These are phyloP conservation scores for Vaccinium darrowii DNA, from an alignment of 148 eudicot species.

Conservation along the genomic window DNA sequence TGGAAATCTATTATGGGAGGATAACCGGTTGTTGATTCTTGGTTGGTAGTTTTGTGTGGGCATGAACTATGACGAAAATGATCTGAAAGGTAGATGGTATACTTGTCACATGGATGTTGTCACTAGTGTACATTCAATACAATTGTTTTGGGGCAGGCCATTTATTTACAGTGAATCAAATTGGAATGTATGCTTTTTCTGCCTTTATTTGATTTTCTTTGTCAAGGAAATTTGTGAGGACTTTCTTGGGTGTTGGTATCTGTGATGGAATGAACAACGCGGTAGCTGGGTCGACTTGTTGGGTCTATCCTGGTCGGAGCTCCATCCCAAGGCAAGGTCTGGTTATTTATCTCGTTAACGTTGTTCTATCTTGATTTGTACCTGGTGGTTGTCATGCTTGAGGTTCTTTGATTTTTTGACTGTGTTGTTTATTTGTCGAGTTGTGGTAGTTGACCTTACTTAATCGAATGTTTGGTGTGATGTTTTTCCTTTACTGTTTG, in stretches of 20 bases:
- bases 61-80: not conserved
- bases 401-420: not conserved
- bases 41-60: not conserved
- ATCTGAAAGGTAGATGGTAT: not conserved
- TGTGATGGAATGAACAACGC: not conserved
- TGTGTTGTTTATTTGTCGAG: not conserved
- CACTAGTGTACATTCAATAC: slow-evolving; percentile 1
- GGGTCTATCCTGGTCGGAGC: not conserved
- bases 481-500: not conserved
- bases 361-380: not conserved
- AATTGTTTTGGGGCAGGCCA: not conserved
- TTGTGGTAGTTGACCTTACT: not conserved
- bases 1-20: not conserved
- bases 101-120: not conserved
- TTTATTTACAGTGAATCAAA: not conserved
- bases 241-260: not conserved
- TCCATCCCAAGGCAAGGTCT: not conserved
- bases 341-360: not conserved
- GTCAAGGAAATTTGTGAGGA: not conserved
- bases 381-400: too few species aligned
- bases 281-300: not conserved
- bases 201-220: not conserved
- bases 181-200: not conserved
- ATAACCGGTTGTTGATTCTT: not conserved
- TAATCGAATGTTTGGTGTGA: not conserved